Evolutionary conservation across 2,329 filamentous ascomycete species (phyloP).

Genomic region (Hymenoscyphus albidus): DNA sequence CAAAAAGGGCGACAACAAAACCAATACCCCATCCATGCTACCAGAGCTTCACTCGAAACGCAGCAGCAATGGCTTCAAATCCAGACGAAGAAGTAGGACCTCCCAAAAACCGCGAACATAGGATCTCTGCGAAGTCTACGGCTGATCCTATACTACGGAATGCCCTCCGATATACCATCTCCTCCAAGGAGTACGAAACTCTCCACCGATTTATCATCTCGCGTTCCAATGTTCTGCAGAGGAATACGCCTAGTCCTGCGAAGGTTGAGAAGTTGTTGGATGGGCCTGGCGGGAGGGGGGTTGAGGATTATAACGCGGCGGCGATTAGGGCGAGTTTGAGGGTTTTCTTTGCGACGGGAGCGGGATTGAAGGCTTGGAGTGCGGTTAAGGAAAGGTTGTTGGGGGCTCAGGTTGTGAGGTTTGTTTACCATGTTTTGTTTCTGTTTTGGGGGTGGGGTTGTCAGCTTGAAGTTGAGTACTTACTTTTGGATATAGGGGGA

Average conservation of each 20-base stretch:
- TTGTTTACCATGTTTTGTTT: not conserved
- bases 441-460: not conserved
- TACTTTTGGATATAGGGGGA: constrained; percentile 29
- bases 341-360: constrained; percentile 62
- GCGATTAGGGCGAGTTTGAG: constrained; percentile 68
- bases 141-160: constrained; percentile 75
- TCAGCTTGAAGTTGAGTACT: not conserved
- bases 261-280: constrained; percentile 45
- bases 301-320: constrained; percentile 57
- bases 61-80: constrained; percentile 21
- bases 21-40: constrained; percentile 25
- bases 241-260: constrained; percentile 52
- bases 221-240: constrained; percentile 56
- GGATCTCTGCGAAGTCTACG: constrained; percentile 33
- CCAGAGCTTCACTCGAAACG: not conserved
- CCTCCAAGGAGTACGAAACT: constrained; percentile 77
- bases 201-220: constrained; percentile 82
- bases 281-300: constrained; percentile 43
- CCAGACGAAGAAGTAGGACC: constrained; percentile 18
- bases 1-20: not conserved
- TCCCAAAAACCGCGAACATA: constrained; percentile 14
- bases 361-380: constrained; percentile 61
- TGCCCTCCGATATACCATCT: constrained; percentile 81
- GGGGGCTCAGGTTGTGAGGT: constrained; percentile 30
- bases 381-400: constrained; percentile 47